Percentiles rank a stretch among this genome's conserved stretches.
Conservation (phyloP, 208 protist genomes). For the Leishmania braziliensis region DNA sequence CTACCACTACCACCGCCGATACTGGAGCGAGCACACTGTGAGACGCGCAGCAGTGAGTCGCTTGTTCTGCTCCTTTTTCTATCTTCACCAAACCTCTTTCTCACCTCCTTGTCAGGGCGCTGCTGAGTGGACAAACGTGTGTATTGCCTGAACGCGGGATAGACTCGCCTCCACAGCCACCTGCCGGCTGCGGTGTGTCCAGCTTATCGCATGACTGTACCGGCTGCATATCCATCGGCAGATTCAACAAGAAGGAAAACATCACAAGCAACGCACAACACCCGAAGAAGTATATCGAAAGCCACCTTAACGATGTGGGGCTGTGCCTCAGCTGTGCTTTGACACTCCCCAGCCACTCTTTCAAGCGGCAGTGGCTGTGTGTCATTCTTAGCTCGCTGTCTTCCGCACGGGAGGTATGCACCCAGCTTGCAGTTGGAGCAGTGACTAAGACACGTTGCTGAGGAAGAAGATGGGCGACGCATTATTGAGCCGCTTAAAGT, state of each 20-base stretch:
- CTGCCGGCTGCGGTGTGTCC: neutral
- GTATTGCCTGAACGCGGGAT: neutral
- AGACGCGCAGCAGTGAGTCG: neutral
- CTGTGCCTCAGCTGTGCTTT: neutral
- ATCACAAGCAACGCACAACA: neutral
- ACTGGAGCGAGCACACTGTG: constrained; percentile 2
- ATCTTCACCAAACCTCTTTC: neutral
- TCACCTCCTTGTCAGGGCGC: neutral
- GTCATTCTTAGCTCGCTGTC: neutral
- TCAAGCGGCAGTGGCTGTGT: neutral
- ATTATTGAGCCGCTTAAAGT: neutral
- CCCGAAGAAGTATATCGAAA: neutral
- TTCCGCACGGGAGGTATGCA: neutral
- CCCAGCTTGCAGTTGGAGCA: neutral
- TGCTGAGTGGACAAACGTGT: neutral
- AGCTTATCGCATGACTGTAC: neutral
- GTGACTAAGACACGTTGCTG: neutral
- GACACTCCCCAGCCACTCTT: neutral
- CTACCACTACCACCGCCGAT: neutral
- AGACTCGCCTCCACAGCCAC: neutral
- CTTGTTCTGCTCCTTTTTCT: neutral
- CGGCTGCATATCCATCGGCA: neutral
- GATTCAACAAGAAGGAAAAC: neutral
- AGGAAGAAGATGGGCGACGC: neutral
- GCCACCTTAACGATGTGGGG: neutral